Evolutionary conservation across 2,329 filamentous ascomycete genomes (phyloP).

Genomic region (Exophiala sp.): DNA sequence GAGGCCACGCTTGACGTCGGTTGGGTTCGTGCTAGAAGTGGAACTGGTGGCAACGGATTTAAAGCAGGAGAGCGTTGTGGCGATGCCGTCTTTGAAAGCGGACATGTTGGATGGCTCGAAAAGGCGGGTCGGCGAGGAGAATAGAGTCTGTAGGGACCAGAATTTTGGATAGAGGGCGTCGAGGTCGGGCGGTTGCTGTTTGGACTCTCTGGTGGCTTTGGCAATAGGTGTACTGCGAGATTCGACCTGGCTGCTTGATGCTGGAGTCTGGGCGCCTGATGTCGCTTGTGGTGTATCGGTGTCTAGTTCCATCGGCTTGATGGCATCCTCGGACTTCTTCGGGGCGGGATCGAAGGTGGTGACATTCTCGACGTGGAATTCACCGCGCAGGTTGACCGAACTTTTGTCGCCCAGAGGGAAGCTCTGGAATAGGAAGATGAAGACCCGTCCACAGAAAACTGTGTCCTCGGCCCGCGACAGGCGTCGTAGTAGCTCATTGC

Average conservation of each 20-base stretch:
- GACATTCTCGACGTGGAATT: constrained; percentile 93
- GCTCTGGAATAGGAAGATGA: constrained; percentile 97
- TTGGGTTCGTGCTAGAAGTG: constrained; percentile 53
- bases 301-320: constrained; percentile 62
- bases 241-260: constrained; percentile 30
- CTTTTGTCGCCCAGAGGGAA: constrained; percentile 96
- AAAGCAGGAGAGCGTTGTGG: constrained; percentile 69
- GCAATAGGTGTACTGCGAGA: constrained; percentile 18
- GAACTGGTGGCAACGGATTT: constrained; percentile 68
- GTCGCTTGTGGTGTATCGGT: constrained; percentile 31
- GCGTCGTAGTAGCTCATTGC: constrained; percentile 89
- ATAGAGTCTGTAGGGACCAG: constrained; percentile 88
- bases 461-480: constrained; percentile 96
- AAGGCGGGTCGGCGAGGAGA: constrained; percentile 81
- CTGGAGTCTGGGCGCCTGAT: constrained; percentile 33
- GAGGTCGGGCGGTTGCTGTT: constrained; percentile 47
- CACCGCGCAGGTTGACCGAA: constrained; percentile 91
- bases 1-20: constrained; percentile 61
- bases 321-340: constrained; percentile 48
- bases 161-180: constrained; percentile 83
- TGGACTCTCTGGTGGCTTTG: constrained; percentile 24
- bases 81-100: constrained; percentile 60
- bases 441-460: constrained; percentile 93
- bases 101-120: constrained; percentile 69
- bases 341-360: constrained; percentile 69